phyloP scores from a whole-genome alignment of 2,329 filamentous ascomycete genomes.

The Canariomyces notabilis region DNA sequence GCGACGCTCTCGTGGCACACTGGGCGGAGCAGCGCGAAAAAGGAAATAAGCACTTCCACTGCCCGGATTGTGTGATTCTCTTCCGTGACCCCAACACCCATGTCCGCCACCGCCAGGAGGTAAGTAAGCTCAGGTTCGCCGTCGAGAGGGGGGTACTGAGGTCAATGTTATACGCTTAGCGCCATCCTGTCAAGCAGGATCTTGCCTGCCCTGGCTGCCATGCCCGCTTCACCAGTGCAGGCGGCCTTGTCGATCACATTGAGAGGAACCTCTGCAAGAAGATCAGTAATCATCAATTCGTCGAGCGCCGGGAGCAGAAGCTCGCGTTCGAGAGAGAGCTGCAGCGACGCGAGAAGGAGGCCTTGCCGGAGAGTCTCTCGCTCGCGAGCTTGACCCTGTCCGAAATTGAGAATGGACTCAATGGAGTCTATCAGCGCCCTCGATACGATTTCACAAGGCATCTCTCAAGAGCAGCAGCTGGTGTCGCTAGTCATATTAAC shows the following conservation, averaged over 20 bases:
- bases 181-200: slow-evolving; percentile 18
- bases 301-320: slow-evolving; percentile 30
- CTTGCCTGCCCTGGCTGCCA: slow-evolving; percentile 46
- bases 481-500: neutral
- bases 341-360: slow-evolving; percentile 3
- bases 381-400: neutral
- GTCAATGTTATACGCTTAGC: slow-evolving; percentile 1
- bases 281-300: slow-evolving; percentile 33
- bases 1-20: slow-evolving; percentile 6
- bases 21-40: slow-evolving; percentile 10
- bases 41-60: slow-evolving; percentile 12
- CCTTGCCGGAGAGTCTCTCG: neutral
- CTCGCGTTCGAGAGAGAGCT: slow-evolving; percentile 18
- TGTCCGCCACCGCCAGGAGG: slow-evolving; percentile 2
- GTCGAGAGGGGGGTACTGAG: no score
- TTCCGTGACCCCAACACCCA: slow-evolving; percentile 2
- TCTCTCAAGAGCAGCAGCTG: slow-evolving; percentile 4
- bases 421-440: neutral
- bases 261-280: slow-evolving; percentile 37
- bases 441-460: slow-evolving; percentile 10
- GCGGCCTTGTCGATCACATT: slow-evolving; percentile 41
- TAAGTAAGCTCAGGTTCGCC: neutral
- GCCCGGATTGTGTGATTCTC: slow-evolving; percentile 6
- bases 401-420: neutral
- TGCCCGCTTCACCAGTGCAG: slow-evolving; percentile 33